Evolutionary conservation across 2,329 filamentous ascomycete genomes (phyloP), one percentile per base, ranked within the genome.

Genomic region (Cladosporium austrohemisphaericum): DNA sequence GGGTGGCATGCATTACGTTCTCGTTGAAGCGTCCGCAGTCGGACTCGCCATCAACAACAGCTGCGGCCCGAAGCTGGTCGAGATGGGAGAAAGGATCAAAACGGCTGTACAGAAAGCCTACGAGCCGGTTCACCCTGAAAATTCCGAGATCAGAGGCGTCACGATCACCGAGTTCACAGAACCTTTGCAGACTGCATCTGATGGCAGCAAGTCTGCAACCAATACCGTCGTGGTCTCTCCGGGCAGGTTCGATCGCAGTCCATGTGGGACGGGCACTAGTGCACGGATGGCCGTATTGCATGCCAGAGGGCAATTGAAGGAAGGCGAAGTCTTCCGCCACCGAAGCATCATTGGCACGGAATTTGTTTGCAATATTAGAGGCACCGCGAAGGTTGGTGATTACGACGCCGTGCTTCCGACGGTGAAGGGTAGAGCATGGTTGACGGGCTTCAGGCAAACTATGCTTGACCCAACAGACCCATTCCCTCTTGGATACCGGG

Each of bases 161-260:
- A 71, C 59, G 26, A 68, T 67, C 8, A 37, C 72, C 3, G 63
- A 60, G 2, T 71, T 73, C 28, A 73, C 67, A 0, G 67, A 68
- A 13, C 67, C 69, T 2, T 32, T 71, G 2, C 49, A 56, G 32
- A 44, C 52, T 6, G 52, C 29, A 5, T 13, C 38, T 16, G 47
- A 32, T 4, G 40, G 46, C 0, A 59, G 59, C 7, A 70, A 69
- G 36, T 53, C 53, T 5, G 66, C 68, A 13, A 56, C 59, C 5
- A 71, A 74, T 52, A 65, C 72, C 0, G 70, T 73, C 10, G 67
- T 76, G 4, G 71, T 76, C 4, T 68, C 69, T 0, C 72, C 72
- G 0, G 71, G 72, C 0, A 57, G 73, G n/a, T 65, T 74, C 22
- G 73, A 76, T 52, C 57, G 72, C 14, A 73, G 72, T 50, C 73